These are phyloP conservation scores for Castanea crenata DNA, from an alignment of 306 rosid genomes.

Conservation along the genomic window DNA sequence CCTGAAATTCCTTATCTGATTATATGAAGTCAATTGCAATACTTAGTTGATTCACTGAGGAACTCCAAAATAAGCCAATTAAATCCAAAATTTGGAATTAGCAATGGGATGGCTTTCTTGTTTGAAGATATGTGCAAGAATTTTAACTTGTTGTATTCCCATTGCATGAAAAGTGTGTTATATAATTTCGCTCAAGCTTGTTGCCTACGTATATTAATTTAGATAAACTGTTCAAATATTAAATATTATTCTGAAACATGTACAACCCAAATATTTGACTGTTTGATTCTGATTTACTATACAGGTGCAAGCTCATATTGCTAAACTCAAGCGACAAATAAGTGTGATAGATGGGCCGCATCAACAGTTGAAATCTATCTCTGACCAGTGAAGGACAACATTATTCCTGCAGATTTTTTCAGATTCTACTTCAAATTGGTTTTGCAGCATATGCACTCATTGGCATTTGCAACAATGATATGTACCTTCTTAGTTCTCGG, in stretches of 20 bases:
- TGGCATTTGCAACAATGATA: conserved; percentile 11
- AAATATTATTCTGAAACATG: neutral
- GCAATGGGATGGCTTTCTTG: neutral
- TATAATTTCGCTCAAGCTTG: neutral
- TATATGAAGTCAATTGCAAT: too few species aligned
- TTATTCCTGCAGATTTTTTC: conserved; percentile 15
- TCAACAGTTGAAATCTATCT: conserved; percentile 43
- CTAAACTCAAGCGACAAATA: conserved; percentile 62
- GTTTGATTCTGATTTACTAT: conserved; percentile 9
- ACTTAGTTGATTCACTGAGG: too few species aligned
- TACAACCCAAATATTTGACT: conserved; percentile 11
- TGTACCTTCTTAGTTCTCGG: conserved; percentile 16
- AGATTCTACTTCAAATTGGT: conserved; percentile 9
- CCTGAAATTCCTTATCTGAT: too few species aligned
- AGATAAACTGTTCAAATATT: neutral
- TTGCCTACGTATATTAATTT: neutral
- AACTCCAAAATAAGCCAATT: too few species aligned
- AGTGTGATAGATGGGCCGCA: conserved; percentile 54
- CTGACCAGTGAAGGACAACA: conserved; percentile 44
- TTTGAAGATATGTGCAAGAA: neutral
- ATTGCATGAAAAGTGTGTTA: neutral
- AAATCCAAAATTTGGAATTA: neutral
- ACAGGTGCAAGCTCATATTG: conserved; percentile 72
- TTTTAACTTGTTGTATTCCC: neutral
- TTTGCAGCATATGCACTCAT: conserved; percentile 4